Conservation (phyloP, 73 alveolate species). For the Uronychia binucleata region DNA sequence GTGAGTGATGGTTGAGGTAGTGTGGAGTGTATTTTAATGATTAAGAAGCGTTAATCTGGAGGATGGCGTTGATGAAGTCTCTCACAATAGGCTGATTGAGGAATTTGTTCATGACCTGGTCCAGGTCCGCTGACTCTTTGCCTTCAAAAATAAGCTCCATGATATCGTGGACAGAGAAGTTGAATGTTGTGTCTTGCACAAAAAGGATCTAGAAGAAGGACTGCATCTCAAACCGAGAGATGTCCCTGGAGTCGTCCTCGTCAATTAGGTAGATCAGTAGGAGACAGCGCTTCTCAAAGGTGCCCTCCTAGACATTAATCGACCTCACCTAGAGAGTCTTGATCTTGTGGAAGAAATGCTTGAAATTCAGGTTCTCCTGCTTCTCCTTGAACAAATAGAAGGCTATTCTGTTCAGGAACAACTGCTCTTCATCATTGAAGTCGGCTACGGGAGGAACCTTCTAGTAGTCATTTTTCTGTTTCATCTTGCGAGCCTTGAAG, state of each 20-base stretch:
- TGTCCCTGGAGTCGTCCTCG: neutral
- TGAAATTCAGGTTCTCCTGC: neutral
- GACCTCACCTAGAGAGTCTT: conserved; percentile 1
- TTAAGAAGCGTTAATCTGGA: no score
- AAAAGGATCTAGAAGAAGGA: neutral
- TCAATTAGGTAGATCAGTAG: neutral
- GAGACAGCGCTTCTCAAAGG: neutral
- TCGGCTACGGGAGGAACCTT: neutral
- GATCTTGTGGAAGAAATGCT: neutral
- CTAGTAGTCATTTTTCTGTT: neutral
- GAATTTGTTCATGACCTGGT: neutral
- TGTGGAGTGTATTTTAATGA: no score
- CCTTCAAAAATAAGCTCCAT: neutral
- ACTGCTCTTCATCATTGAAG: conserved; percentile 47
- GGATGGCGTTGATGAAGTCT: neutral
- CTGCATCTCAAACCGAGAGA: neutral
- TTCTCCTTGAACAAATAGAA: conserved; percentile 15
- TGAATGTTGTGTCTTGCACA: neutral
- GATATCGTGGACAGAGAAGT: neutral
- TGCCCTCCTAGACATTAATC: neutral
- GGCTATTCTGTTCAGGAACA: conserved; percentile 41
- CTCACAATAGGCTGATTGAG: neutral
- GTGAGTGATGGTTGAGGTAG: no score
- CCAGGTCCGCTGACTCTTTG: neutral
- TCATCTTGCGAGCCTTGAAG: neutral